Base-by-base conservation (phyloP, 176 grass and related monocot species). In the Bothriochloa decipiens region DNA sequence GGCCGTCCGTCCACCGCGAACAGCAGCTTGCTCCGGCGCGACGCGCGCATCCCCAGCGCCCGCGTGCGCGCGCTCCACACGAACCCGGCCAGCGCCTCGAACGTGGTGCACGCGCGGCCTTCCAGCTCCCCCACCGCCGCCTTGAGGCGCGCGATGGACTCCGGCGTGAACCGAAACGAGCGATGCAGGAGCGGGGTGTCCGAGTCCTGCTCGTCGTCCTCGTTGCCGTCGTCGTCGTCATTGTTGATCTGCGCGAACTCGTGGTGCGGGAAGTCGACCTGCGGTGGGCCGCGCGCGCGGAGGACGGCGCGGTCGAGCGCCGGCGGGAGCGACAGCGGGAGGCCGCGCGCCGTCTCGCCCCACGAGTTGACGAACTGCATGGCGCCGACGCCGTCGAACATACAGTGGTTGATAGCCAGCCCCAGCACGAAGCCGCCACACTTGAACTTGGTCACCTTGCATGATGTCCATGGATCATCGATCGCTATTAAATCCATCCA, bases 321-420 rank as follows among this genome's bases (percentile, higher is more conserved):
- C 4, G 93, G 90, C 35, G 85, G 85, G 4, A 89, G 20, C 2
- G 82, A 83, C 8, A 79, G 65, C 41, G 83, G 84, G 63, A 86
- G 43, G 62, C 85, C 86, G 11, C 90, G 75, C 11, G 93, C 82
- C n/a, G 80, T 92, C 76, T 92, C 93, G 16, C 88, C 90, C 90
- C 93, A 95, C 73, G 93, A 95, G 86, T 92, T 92, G 39, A 95
- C 86, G 46, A 95, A 95, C 79, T 95, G 79, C 93, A 95, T 95
- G 63, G 93, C 93, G 76, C 88, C 93, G 6, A 92, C 69, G 62
- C 93, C 93, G 41, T 95, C 90, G 82, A 95, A 95, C 93, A 95
- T 95, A 77, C 90, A 95, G 87, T 95, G 93, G 83, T 95, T 95
- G 79, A 95, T 92, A 57, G 93, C 86, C 20, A 95, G 79, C 0